Percentiles rank a stretch among this genome's conserved stretches.
These are phyloP conservation scores for Colletotrichum aenigma DNA, from an alignment of 2,329 filamentous ascomycete genomes.

Conservation along the genomic window DNA sequence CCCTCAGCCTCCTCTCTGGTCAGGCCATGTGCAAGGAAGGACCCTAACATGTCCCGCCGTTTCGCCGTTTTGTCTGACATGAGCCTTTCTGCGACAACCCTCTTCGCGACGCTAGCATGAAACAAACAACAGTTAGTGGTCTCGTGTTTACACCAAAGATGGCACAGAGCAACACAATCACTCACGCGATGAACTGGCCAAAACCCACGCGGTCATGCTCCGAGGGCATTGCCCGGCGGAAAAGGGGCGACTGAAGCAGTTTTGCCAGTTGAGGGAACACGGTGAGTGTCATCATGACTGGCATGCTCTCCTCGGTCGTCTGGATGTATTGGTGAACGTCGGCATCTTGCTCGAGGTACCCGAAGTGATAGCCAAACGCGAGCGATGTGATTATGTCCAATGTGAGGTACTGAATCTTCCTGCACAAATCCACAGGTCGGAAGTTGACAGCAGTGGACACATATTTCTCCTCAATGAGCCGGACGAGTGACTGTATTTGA, in stretches of 20 bases:
- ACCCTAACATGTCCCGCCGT: conserved; percentile 42
- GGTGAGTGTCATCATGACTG: conserved; percentile 45
- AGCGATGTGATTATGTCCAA: conserved; percentile 60
- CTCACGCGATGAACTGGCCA: conserved; percentile 38
- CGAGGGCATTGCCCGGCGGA: conserved; percentile 45
- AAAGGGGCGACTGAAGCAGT: conserved; percentile 43
- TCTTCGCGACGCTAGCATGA: conserved; percentile 23
- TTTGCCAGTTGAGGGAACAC: conserved; percentile 45
- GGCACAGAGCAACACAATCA: not conserved
- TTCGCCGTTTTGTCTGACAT: conserved; percentile 16
- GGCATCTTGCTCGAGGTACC: conserved; percentile 49
- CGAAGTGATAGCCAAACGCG: conserved; percentile 55
- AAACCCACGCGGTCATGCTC: conserved; percentile 42
- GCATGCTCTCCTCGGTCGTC: conserved; percentile 45
- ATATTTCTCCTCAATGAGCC: conserved; percentile 53
- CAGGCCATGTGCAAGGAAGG: conserved; percentile 43
- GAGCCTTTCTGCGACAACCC: conserved; percentile 25
- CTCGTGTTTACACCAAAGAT: not conserved
- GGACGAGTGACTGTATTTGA: conserved; percentile 48
- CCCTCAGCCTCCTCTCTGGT: conserved; percentile 29
- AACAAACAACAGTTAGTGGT: not conserved
- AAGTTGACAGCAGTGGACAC: conserved; percentile 33
- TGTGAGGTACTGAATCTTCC: conserved; percentile 57
- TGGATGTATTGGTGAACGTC: conserved; percentile 54
- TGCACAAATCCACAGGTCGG: conserved; percentile 52